Evolutionary conservation across 2,329 filamentous ascomycete species (phyloP), one percentile per base, ranked within the genome.

Genomic region (Xylaria sp.): DNA sequence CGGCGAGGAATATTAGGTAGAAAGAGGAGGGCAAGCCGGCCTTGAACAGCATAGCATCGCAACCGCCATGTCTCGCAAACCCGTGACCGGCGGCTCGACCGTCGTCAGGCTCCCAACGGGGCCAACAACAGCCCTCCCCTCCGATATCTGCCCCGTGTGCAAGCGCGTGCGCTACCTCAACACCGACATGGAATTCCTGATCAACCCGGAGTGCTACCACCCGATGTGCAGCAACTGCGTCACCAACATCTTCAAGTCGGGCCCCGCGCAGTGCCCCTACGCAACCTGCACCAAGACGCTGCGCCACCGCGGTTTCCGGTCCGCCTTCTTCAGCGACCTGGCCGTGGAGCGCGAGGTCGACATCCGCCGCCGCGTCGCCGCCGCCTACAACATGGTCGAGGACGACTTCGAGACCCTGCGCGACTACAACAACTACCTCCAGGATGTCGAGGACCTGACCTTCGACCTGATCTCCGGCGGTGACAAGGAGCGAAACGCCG

Each of bases 131-230:
- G 71, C 62, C 34, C 66, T 75, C 27, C 74, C 76, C 58, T 84
- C 85, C 73, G 94, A 98, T 81, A 92, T 94, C 78, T 99, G 96
- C 83, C 96, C 95, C 66, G 93, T 98, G 74, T 99, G 96, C 91
- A 98, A 98, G 83, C 97, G 94, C 68, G 93, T 93, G 68, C 93
- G 94, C 72, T 98, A 98, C 84, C 91, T 98, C 76, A 98, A 98
- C 84, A 90, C 90, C 69, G 91, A 94, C 82, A 94, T 99, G 88
- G 88, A 91, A 72, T 98, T 99, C 82, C 92, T 96, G 75, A 94
- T 99, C 83, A 98, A 98, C 80, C 93, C 95, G 8, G 94, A 97
- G 85, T 99, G 96, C 87, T 99, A 99, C 85, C 96, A 99, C 85
- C 93, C 93, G 74, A 98, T 99, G 93, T 99, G 96, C 85, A 92